phyloP scores from a whole-genome alignment of 805 yeast genomes.

The Lachancea cidri region DNA sequence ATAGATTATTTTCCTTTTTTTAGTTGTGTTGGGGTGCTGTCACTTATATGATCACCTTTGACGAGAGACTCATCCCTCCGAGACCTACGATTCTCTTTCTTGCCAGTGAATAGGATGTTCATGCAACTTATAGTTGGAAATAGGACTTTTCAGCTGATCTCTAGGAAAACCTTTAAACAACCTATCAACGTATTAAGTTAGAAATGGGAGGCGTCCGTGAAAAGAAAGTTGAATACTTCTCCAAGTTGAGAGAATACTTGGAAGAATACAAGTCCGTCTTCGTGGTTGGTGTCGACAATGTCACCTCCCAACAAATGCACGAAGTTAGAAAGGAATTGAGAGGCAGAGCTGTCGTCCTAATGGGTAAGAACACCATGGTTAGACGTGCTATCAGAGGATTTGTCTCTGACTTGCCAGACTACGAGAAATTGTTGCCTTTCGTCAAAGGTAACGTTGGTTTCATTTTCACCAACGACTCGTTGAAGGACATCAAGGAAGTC shows the following conservation, averaged over 20 bases:
- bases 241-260: slow-evolving; percentile 89
- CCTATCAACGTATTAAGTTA: slow-evolving; percentile 77
- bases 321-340: slow-evolving; percentile 97
- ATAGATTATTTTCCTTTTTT: too few species aligned
- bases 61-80: too few species aligned
- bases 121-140: too few species aligned
- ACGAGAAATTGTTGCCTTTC: slow-evolving; percentile 90
- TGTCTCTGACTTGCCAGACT: slow-evolving; percentile 90
- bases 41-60: too few species aligned
- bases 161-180: slow-evolving; percentile 68
- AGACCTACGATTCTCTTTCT: not conserved
- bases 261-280: slow-evolving; percentile 97
- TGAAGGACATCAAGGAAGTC: slow-evolving; percentile 85
- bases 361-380: slow-evolving; percentile 99
- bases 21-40: too few species aligned
- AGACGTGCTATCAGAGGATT: slow-evolving; percentile 99
- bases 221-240: slow-evolving; percentile 92
- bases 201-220: slow-evolving; percentile 99
- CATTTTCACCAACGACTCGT: slow-evolving; percentile 96
- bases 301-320: slow-evolving; percentile 99
- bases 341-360: slow-evolving; percentile 89
- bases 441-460: slow-evolving; percentile 99
- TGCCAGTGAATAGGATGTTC: too few species aligned
- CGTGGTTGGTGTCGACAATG: slow-evolving; percentile 99
- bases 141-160: too few species aligned